Percentiles rank a stretch among this genome's conserved stretches.
phyloP scores from a whole-genome alignment of 768 basidiomycete species.

The Kwoniella newhampshirensis region DNA sequence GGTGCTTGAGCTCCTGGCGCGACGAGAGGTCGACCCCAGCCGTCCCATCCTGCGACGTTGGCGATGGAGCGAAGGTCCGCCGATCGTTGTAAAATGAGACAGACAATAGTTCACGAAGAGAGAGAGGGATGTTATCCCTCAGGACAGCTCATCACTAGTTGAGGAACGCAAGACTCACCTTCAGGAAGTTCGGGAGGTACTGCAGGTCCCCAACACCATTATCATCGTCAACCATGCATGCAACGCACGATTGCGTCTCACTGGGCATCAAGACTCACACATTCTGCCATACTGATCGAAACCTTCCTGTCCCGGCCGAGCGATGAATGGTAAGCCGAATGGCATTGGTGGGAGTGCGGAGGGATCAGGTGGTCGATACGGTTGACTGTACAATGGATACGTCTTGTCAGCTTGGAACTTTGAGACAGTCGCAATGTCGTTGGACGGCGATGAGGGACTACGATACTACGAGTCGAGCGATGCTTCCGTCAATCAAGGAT shows the following conservation, averaged over 20 bases:
- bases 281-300: constrained; percentile 48
- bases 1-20: constrained; percentile 5
- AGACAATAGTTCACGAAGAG: no score
- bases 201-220: constrained; percentile 8
- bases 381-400: constrained; percentile 34
- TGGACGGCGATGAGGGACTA: no score
- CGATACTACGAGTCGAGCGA: no score
- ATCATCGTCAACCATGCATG: neutral
- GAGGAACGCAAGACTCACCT: constrained; percentile 31
- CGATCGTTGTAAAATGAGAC: no score
- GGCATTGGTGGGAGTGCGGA: constrained; percentile 45
- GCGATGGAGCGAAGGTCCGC: no score
- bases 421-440: no score
- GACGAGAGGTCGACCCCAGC: constrained; percentile 46
- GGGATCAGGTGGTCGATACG: constrained; percentile 48
- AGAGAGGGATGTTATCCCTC: no score
- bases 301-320: constrained; percentile 48
- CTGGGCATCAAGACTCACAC: no score
- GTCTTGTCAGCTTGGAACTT: no score
- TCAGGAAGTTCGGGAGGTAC: constrained; percentile 46
- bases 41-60: constrained; percentile 38
- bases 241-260: no score
- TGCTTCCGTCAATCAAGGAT: no score
- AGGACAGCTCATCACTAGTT: no score
- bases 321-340: constrained; percentile 45